Evolutionary conservation across 495 filamentous ascomycete genomes (phyloP).

Genomic region (Penicillium samsonianum): DNA sequence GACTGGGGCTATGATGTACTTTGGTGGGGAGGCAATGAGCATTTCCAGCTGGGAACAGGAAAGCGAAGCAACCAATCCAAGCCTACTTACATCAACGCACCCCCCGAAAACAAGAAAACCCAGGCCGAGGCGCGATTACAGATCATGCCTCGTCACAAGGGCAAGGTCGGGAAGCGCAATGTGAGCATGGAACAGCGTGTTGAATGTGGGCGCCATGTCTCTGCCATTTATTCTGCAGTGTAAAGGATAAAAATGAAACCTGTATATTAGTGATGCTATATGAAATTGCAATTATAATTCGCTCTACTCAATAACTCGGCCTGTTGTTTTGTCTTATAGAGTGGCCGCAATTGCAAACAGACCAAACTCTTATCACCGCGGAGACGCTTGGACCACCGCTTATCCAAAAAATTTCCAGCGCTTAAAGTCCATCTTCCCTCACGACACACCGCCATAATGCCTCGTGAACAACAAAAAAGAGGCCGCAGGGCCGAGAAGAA

Average conservation of each 20-base stretch:
- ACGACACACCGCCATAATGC: slow-evolving; percentile 37
- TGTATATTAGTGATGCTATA: slow-evolving; percentile 33
- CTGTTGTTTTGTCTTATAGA: slow-evolving; percentile 6
- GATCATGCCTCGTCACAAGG: slow-evolving; percentile 75
- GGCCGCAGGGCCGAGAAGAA: slow-evolving; percentile 63
- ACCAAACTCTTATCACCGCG: slow-evolving; percentile 26
- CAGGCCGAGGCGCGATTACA: slow-evolving; percentile 75
- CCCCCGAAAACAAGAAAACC: slow-evolving; percentile 55
- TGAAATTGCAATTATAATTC: slow-evolving; percentile 12
- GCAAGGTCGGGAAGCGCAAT: slow-evolving; percentile 62
- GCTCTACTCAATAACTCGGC: background rate
- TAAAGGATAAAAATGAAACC: slow-evolving; percentile 19
- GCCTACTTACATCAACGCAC: slow-evolving; percentile 76
- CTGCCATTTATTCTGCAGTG: slow-evolving; percentile 69
- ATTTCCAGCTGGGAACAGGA: slow-evolving; percentile 89
- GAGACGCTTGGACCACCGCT: slow-evolving; percentile 47
- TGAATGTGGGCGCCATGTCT: slow-evolving; percentile 81
- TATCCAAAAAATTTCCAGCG: slow-evolving; percentile 42
- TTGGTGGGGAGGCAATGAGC: slow-evolving; percentile 94
- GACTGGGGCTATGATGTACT: slow-evolving; percentile 83
- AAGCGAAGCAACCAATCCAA: slow-evolving; percentile 74
- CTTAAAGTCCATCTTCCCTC: slow-evolving; percentile 9
- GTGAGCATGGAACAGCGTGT: slow-evolving; percentile 83
- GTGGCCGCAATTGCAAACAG: slow-evolving; percentile 31
- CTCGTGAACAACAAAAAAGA: slow-evolving; percentile 65